phyloP scores from a whole-genome alignment of 2,329 filamentous ascomycete species.

The Cadophora gregata region DNA sequence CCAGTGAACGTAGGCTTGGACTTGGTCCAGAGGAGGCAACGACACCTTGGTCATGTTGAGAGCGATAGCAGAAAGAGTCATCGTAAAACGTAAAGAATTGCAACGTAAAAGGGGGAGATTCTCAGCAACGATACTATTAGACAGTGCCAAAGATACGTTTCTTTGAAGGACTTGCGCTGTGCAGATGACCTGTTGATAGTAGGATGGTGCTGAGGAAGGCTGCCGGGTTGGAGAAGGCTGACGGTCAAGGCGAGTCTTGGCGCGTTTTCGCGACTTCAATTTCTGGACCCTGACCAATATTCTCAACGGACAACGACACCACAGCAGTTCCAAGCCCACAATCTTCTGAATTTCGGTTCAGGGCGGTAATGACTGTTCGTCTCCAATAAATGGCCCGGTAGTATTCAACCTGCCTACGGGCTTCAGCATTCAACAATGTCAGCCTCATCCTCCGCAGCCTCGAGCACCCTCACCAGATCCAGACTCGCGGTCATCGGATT shows the following conservation, averaged over 20 bases:
- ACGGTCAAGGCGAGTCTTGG: neutral
- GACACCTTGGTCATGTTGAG: too few relatives aligned
- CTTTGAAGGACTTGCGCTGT: neutral
- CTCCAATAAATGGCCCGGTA: conserved; percentile 2
- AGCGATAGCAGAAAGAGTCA: too few relatives aligned
- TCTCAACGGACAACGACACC: neutral
- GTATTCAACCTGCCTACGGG: conserved; percentile 5
- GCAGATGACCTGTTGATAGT: neutral
- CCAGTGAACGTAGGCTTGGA: too few relatives aligned
- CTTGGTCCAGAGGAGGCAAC: too few relatives aligned
- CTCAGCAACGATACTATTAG: too few relatives aligned
- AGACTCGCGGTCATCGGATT: conserved; percentile 61
- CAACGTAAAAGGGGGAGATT: too few relatives aligned
- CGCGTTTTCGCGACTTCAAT: neutral
- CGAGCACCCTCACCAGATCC: conserved; percentile 58
- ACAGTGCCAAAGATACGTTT: too few relatives aligned
- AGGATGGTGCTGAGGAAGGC: neutral
- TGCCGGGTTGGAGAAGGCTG: conserved; percentile 1
- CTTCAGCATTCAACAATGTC: conserved; percentile 36
- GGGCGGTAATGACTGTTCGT: conserved; percentile 9
- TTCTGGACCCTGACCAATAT: neutral
- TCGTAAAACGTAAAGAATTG: too few relatives aligned
- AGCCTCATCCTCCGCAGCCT: conserved; percentile 55
- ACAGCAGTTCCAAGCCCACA: neutral
- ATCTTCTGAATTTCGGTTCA: too few relatives aligned